Percentiles rank a stretch among this genome's conserved stretches.
phyloP scores from a whole-genome alignment of 345 rosid species.

The Rhodamnia argentea region DNA sequence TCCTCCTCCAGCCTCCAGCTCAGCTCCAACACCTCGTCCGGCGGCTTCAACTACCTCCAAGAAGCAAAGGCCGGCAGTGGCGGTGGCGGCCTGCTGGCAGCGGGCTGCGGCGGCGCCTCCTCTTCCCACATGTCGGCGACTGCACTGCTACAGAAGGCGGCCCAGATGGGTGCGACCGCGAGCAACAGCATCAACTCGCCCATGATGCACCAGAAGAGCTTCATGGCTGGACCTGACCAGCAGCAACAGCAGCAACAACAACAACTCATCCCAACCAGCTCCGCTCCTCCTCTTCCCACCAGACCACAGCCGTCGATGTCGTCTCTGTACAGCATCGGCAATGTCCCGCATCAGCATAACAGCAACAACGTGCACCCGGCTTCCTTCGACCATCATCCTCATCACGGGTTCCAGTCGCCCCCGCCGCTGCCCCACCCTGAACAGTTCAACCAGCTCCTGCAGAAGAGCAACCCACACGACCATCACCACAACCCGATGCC shows the following conservation, averaged over 20 bases:
- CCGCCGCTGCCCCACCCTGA: background rate
- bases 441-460: background rate
- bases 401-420: background rate
- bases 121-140: slow-evolving; percentile 62
- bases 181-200: slow-evolving; percentile 56
- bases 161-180: slow-evolving; percentile 66
- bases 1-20: slow-evolving; percentile 49
- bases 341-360: slow-evolving; percentile 15
- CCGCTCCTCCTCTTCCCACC: slow-evolving; percentile 6
- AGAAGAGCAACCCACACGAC: slow-evolving; percentile 13
- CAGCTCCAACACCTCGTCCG: slow-evolving; percentile 38
- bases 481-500: slow-evolving; percentile 11
- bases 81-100: background rate
- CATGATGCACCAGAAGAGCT: slow-evolving; percentile 62
- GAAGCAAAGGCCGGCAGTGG: slow-evolving; percentile 27
- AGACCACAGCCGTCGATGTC: slow-evolving; percentile 5
- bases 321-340: background rate
- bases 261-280: background rate
- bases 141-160: slow-evolving; percentile 54
- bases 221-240: slow-evolving; percentile 38
- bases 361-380: background rate
- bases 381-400: background rate
- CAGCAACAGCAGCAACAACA: slow-evolving; percentile 8
- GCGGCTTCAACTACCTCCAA: slow-evolving; percentile 36
- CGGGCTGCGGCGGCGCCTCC: slow-evolving; percentile 3